Evolutionary conservation across 2,329 filamentous ascomycete genomes (phyloP).

Genomic region (Aureobasidium sp.): DNA sequence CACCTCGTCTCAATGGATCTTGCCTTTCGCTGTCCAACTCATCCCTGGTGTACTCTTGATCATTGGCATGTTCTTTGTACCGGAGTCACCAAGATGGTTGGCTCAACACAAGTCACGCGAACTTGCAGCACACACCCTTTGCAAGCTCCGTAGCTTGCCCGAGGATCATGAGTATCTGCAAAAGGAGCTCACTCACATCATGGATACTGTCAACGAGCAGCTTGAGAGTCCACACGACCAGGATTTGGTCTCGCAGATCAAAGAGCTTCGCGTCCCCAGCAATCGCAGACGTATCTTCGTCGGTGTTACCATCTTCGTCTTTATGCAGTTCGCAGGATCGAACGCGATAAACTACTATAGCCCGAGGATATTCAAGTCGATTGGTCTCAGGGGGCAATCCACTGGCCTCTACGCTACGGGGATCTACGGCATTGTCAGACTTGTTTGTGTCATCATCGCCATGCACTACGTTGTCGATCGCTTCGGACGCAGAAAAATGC

Average conservation of each 20-base stretch:
- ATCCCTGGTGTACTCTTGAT: slow-evolving; percentile 25
- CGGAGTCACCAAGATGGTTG: slow-evolving; percentile 27
- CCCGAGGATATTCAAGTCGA: slow-evolving; percentile 29
- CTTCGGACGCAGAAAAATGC: slow-evolving; percentile 29
- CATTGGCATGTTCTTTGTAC: slow-evolving; percentile 22
- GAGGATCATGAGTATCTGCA: slow-evolving; percentile 18
- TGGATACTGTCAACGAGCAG: slow-evolving; percentile 13
- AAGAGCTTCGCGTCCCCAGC: slow-evolving; percentile 54
- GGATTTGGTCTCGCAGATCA: slow-evolving; percentile 55
- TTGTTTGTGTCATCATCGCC: slow-evolving; percentile 26
- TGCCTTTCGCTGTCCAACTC: slow-evolving; percentile 27
- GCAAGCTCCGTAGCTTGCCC: slow-evolving; percentile 17
- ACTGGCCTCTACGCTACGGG: slow-evolving; percentile 26
- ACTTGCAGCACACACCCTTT: slow-evolving; percentile 15
- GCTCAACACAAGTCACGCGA: slow-evolving; percentile 18
- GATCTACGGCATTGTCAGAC: slow-evolving; percentile 31
- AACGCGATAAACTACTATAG: slow-evolving; percentile 31
- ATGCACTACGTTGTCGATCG: slow-evolving; percentile 30
- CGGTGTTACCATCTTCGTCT: slow-evolving; percentile 57
- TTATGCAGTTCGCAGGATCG: slow-evolving; percentile 58
- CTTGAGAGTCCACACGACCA: slow-evolving; percentile 47
- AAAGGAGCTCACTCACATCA: slow-evolving; percentile 26
- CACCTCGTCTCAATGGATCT: slow-evolving; percentile 19
- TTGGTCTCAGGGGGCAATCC: slow-evolving; percentile 27
- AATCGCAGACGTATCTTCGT: slow-evolving; percentile 56